Base-by-base conservation (phyloP, 495 filamentous ascomycete genomes). In the Friedmanniomyces endolithicus region DNA sequence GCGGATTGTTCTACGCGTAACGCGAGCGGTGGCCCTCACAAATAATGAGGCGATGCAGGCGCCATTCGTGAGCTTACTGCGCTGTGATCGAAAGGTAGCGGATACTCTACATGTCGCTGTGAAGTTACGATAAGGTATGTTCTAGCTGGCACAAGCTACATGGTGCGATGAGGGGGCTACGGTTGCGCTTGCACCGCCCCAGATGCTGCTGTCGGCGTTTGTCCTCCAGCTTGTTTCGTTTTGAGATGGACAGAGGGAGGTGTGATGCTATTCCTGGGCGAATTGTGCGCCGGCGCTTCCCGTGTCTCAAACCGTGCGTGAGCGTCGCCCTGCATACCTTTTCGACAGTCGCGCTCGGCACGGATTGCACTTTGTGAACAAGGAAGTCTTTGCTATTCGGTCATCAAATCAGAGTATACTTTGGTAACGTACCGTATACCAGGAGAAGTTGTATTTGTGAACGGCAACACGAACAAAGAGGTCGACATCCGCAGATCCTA, bases 1-100 rank as follows among this genome's bases (percentile, higher is more conserved):
- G 27, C 27, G 4, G 27, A 31, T 9, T 31, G 27, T 31, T 31
- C 27, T 53, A 53, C 43, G n/a, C n/a, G n/a, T n/a, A n/a, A n/a
- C n/a, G 50, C 50, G 43, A 29, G 50, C 50, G 43, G 23, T 44
- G 37, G 37, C 37, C 16, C 37, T 41, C 37, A 41, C 37, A 41
- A 41, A 41, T 14, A 41, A 41, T 14, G 37, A 41, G 37, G 16
- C 16, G 27, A 31, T 41, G 37, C 6, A n/a, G 37, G 37, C 37
- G 37, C 37, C 3, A 41, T 41, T 3, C 37, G 37, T 31, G 37
- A 41, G n/a, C n/a, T 41, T 41, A 16, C 14, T 41, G 37, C 12
- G 37, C 6, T 16, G 17, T 41, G 37, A 41, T 19, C 17, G 37
- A 6, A 19, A 16, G 37, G 14, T 6, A 14, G 6, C 37, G 17